Percentiles rank a stretch among this genome's conserved stretches.
phyloP scores from a whole-genome alignment of 805 yeast species.

The Starmerella bacillaris region DNA sequence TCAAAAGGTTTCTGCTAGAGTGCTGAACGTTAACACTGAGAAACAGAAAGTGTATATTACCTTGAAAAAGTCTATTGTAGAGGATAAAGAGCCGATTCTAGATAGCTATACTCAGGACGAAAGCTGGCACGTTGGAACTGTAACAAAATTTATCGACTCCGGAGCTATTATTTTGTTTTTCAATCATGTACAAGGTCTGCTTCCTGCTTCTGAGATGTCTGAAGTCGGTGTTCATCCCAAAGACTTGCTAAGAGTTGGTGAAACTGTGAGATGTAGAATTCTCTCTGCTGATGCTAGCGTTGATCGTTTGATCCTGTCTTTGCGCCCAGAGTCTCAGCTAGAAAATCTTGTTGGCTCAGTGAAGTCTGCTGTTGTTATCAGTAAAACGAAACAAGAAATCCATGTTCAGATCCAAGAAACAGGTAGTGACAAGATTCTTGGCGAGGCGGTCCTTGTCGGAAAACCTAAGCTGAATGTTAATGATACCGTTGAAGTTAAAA shows the following conservation, averaged over 20 bases:
- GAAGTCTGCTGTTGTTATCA: slow-evolving; percentile 30
- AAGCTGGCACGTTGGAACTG: slow-evolving; percentile 48
- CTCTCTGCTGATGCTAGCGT: slow-evolving; percentile 36
- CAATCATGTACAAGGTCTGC: slow-evolving; percentile 56
- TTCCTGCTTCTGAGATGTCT: slow-evolving; percentile 77
- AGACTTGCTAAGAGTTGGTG: slow-evolving; percentile 67
- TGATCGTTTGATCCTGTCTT: slow-evolving; percentile 45
- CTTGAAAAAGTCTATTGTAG: slow-evolving; percentile 67
- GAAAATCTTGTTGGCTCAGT: slow-evolving; percentile 5
- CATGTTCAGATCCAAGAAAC: slow-evolving; percentile 36
- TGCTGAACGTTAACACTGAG: slow-evolving; percentile 19
- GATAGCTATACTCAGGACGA: slow-evolving; percentile 34
- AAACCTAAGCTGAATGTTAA: slow-evolving; percentile 34
- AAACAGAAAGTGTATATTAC: slow-evolving; percentile 43
- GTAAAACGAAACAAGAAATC: slow-evolving; percentile 57
- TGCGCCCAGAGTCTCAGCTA: slow-evolving; percentile 4
- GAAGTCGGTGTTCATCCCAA: slow-evolving; percentile 68
- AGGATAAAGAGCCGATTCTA: slow-evolving; percentile 26
- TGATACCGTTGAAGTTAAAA: slow-evolving; percentile 38
- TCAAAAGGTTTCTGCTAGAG: slow-evolving; percentile 46
- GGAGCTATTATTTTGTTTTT: slow-evolving; percentile 80
- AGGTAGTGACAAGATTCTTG: slow-evolving; percentile 40
- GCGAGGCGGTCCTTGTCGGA: slow-evolving; percentile 32
- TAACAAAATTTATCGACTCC: slow-evolving; percentile 46
- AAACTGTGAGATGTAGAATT: slow-evolving; percentile 59